These are phyloP conservation scores for Sisymbrium irio DNA, from an alignment of 345 rosid genomes.

Conservation along the genomic window DNA sequence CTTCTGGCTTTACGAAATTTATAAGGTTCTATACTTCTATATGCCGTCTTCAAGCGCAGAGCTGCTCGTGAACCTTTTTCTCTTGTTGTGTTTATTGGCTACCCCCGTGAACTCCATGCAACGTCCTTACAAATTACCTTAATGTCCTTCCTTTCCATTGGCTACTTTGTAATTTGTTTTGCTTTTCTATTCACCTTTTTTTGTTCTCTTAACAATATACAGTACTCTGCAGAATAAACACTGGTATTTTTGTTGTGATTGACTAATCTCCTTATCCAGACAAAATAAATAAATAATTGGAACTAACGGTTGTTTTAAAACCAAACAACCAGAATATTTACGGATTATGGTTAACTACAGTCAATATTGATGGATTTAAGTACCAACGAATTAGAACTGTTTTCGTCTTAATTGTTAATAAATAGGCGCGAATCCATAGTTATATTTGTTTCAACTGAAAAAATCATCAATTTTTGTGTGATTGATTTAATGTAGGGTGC, in stretches of 20 bases:
- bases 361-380: no score
- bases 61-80: constrained; percentile 29
- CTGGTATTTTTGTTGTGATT: neutral
- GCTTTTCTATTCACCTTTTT: neutral
- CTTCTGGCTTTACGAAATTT: constrained; percentile 17
- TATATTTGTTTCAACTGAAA: no score
- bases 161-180: neutral
- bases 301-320: neutral
- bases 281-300: neutral
- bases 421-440: no score
- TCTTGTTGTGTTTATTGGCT: neutral
- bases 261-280: neutral
- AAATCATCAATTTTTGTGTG: no score
- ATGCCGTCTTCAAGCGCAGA: constrained; percentile 23
- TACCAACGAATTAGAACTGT: no score
- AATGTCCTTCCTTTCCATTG: neutral
- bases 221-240: no score
- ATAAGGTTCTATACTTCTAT: neutral
- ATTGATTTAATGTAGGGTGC: no score
- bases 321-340: neutral
- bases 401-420: no score
- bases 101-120: constrained; percentile 33
- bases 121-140: constrained; percentile 1
- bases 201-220: neutral
- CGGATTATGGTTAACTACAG: no score